A percentile compares a stretch with the other conserved stretches of the same genome.
These are phyloP conservation scores for Rhizopus delemar DNA, from an alignment of 371 early-diverging fungal species.

Conservation along the genomic window DNA sequence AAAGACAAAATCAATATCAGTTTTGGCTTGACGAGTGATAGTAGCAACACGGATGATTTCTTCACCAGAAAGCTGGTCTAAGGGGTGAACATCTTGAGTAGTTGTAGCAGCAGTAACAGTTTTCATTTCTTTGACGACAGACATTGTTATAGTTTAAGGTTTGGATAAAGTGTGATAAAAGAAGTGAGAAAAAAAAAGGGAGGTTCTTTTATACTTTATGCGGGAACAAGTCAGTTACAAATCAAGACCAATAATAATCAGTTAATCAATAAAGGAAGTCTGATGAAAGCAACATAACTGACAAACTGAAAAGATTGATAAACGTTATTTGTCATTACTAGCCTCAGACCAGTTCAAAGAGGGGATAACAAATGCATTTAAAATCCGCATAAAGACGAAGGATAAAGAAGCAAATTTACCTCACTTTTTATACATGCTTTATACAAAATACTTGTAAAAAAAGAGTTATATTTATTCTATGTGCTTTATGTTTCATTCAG, in stretches of 20 bases:
- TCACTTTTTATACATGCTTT: too few relatives aligned
- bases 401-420: too few relatives aligned
- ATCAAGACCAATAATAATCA: constrained; percentile 23
- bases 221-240: constrained; percentile 21
- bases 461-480: too few relatives aligned
- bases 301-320: constrained; percentile 21
- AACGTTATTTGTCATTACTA: constrained; percentile 44
- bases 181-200: constrained; percentile 4
- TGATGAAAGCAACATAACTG: constrained; percentile 10
- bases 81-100: constrained; percentile 33
- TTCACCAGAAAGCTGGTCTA: constrained; percentile 48
- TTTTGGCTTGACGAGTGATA: constrained; percentile 39
- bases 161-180: constrained; percentile 4
- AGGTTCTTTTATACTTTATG: constrained; percentile 19
- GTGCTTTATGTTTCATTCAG: too few relatives aligned
- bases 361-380: neutral
- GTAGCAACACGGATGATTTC: constrained; percentile 43
- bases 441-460: too few relatives aligned
- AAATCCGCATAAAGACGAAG: neutral
- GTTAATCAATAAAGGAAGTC: constrained; percentile 14
- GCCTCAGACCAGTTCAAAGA: constrained; percentile 42
- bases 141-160: constrained; percentile 23
- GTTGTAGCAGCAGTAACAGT: constrained; percentile 35
- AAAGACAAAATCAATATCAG: constrained; percentile 42
- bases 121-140: constrained; percentile 43